Evolutionary conservation across 2,329 filamentous ascomycete genomes (phyloP).

Genomic region (Apiospora kogelbergensis): DNA sequence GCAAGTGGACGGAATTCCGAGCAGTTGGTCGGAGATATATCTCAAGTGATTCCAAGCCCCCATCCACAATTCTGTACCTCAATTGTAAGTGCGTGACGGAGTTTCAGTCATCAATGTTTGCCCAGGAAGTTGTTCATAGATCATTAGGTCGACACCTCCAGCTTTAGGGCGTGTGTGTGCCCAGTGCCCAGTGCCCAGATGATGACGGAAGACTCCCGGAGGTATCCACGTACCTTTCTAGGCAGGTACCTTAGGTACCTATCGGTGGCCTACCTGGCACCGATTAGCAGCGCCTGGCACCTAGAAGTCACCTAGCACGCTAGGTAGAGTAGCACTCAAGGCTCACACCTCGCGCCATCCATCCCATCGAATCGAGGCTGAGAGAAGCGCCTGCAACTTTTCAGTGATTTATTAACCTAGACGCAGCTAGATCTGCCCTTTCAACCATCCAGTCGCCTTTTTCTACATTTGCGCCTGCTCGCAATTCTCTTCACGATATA

Average conservation of each 20-base stretch:
- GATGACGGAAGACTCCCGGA: neutral
- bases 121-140: neutral
- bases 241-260: neutral
- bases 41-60: no score
- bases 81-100: neutral
- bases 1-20: no score
- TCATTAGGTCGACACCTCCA: neutral
- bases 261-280: no score
- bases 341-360: constrained; percentile 1
- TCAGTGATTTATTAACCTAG: neutral
- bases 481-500: neutral
- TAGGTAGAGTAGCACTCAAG: neutral
- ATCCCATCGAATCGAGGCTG: constrained; percentile 4
- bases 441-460: neutral
- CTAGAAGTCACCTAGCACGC: neutral
- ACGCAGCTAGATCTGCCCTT: neutral
- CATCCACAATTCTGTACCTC: no score
- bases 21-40: no score
- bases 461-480: constrained; percentile 7
- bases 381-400: constrained; percentile 4
- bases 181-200: neutral
- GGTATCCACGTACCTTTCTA: constrained; percentile 2
- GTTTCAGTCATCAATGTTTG: neutral
- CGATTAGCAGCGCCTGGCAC: no score
- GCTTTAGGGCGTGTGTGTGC: neutral